Evolutionary conservation across 352 stramenopile species (phyloP), one percentile per base, ranked within the genome.

Genomic region (Phytophthora constricta): DNA sequence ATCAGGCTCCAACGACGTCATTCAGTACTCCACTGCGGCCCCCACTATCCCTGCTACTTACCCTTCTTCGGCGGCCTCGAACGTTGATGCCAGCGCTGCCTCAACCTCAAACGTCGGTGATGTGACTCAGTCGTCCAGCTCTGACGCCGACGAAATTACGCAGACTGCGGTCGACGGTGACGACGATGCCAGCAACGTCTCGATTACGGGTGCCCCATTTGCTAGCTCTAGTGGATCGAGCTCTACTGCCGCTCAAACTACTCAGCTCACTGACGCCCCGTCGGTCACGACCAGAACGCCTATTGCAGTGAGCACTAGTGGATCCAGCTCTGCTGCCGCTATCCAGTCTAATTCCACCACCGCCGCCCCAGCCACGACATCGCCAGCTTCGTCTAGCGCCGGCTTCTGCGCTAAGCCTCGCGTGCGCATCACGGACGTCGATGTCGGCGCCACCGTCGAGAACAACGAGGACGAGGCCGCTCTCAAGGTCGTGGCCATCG

Each of bases 401-500:
- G 68, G 72, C 41, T 68, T 83, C 8, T 84, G 76, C 34, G 61
- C 61, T 20, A 71, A 62, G 45, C 76, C 76, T 0, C 73, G 68
- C 62, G 60, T 84, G 28, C 72, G 65, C 0, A 55, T 81, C 26
- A 70, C 42, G 4, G 72, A 80, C 52, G 68, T 80, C 48, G 52
- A 79, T 31, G 72, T 84, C 3, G 72, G 76, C 16, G 53, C 69
- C 17, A 56, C 33, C 13, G 56, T 79, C n/a, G 53, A 69, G 19
- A 39, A 39, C 20, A 79, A 72, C 62, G 76, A 84, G 48, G 76
- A 84, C 45, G 76, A 81, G 25, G 76, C 57, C 9, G 69, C 46
- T 0, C 76, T 84, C 62, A 80, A 80, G 53, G 62, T 84, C 11
- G 41, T 84, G 11, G 72, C 76, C 39, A 77, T 84, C 48, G 62